Conservation (phyloP, 352 stramenopile genomes). For the Phytophthora pluvialis region DNA sequence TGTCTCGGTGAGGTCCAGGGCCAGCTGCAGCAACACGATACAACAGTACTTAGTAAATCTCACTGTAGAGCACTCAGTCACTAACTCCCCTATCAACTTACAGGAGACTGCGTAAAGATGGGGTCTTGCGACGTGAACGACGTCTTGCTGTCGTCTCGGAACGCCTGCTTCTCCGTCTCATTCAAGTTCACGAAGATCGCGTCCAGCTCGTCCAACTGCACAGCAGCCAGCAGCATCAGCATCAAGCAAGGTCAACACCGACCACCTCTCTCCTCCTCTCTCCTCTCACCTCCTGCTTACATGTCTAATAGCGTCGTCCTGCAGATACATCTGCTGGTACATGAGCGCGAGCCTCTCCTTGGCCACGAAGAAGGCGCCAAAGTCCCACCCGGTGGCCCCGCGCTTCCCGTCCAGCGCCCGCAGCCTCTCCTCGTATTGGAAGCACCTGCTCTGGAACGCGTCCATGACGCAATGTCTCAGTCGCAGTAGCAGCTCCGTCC, state of each 20-base stretch:
- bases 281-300: constrained; percentile 38
- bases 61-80: not conserved
- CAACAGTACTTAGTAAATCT: not conserved
- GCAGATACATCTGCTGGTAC: constrained; percentile 86
- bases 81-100: constrained; percentile 21
- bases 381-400: constrained; percentile 64
- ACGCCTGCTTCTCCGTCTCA: constrained; percentile 34
- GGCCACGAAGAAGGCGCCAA: constrained; percentile 78
- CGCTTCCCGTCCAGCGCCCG: constrained; percentile 69
- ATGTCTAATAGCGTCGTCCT: constrained; percentile 83
- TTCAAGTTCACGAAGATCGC: constrained; percentile 70
- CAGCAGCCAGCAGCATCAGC: not conserved
- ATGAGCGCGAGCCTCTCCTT: constrained; percentile 84
- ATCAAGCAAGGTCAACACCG: not conserved
- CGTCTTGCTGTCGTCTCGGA: constrained; percentile 27
- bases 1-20: constrained; percentile 55
- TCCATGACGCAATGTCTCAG: constrained; percentile 84
- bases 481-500: constrained; percentile 74
- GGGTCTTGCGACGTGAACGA: constrained; percentile 35
- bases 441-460: constrained; percentile 79
- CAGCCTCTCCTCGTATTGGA: constrained; percentile 82
- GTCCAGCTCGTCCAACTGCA: constrained; percentile 80
- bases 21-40: constrained; percentile 45
- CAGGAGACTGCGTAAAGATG: constrained; percentile 75
- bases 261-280: not conserved